phyloP scores from a whole-genome alignment of 2,329 filamentous ascomycete genomes.

The Diaporthe helianthi region DNA sequence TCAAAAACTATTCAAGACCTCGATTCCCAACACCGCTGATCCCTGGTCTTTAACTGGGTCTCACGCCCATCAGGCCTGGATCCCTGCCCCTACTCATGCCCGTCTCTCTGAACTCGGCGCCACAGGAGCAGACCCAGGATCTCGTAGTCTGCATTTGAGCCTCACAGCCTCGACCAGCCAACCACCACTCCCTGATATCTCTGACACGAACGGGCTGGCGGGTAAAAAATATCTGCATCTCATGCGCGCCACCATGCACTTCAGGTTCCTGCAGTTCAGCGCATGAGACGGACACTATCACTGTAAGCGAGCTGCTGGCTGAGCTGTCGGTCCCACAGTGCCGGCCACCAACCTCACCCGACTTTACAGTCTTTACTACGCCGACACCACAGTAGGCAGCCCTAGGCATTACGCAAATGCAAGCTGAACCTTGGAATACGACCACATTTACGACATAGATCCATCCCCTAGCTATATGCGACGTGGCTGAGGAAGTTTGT shows the following conservation, averaged over 20 bases:
- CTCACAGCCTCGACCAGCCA: constrained; percentile 2
- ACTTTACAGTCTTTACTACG: constrained; percentile 16
- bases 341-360: background rate
- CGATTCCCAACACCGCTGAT: constrained; percentile 16
- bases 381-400: background rate
- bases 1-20: constrained; percentile 14
- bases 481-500: constrained; percentile 20
- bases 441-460: constrained; percentile 7
- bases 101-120: background rate
- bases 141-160: constrained; percentile 13
- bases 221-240: constrained; percentile 10
- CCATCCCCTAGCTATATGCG: background rate
- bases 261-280: background rate
- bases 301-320: constrained; percentile 20
- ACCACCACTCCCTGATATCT: background rate
- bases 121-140: constrained; percentile 8
- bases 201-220: constrained; percentile 22
- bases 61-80: background rate
- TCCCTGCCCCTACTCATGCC: background rate
- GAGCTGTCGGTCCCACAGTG: constrained; percentile 21
- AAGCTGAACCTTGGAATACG: constrained; percentile 5
- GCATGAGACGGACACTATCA: constrained; percentile 16
- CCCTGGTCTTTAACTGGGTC: background rate
- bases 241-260: constrained; percentile 16
- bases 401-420: constrained; percentile 6